Base-by-base conservation (phyloP, 1,284 basidiomycete genomes). In the Leccinum subrobustum region DNA sequence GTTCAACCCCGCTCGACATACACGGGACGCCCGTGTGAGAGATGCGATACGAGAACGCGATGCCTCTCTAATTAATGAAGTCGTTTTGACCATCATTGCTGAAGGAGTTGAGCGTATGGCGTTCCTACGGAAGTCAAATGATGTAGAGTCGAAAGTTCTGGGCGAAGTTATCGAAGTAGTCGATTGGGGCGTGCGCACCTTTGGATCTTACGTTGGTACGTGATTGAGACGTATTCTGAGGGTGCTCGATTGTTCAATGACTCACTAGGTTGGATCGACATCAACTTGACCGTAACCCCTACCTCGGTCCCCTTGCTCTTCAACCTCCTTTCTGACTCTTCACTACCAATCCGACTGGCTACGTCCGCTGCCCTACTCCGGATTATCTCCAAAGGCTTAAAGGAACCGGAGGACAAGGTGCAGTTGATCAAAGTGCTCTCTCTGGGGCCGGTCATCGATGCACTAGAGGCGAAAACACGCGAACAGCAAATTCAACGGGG, bases 121-220 rank as follows among this genome's bases (percentile, higher is more conserved):
- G 3, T 73, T 73, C 62, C 69, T 88, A 61, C 79, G 85, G 64
- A 85, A 87, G 71, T 78, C 75, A 31, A 82, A 80, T 42, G 67
- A 75, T 31, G 39, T 25, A 23, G 75, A 75, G 42, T 74, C 80
- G 65, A 76, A 80, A 68, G 86, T 86, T 57, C 70, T 88, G 20
- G 80, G 82, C 44, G 81, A 83, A 42, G 86, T 88, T 60, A 78
- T 88, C 11, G 96, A 97, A 69, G 82, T 93, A 6, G 90, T 95
- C 0, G 93, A 96, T 69, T 89, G 91, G 84, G 92, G 94, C 14
- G 83, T 98, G 62, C 84, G 92, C 64, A 93, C 97, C 2, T 92
- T 97, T 70, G 92, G 89, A 9, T 93, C 95, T 48, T 99, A 98
- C 76, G 95, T 94, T 65, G 94, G 95, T 96, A 73, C 75, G 94